phyloP scores from a whole-genome alignment of 306 rosid genomes.

The Cucurbita pepo region DNA sequence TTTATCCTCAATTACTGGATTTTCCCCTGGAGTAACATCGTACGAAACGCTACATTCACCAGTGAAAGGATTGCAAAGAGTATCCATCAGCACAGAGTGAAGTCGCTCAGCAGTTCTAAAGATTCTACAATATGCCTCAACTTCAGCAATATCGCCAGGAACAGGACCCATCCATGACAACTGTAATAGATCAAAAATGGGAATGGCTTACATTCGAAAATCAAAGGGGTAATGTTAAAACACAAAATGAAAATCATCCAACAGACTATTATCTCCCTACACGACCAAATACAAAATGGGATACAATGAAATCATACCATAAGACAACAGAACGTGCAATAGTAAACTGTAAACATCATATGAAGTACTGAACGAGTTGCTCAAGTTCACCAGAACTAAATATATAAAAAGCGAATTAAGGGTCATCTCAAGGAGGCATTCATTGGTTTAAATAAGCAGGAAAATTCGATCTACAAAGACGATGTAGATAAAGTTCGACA shows the following conservation, averaged over 20 bases:
- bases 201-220: slow-evolving; percentile 24
- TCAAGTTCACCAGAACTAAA: neutral
- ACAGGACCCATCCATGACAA: slow-evolving; percentile 65
- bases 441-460: neutral
- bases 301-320: neutral
- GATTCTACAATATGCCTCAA: slow-evolving; percentile 92
- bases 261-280: neutral
- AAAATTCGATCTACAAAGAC: neutral
- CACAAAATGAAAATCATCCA: slow-evolving; percentile 3
- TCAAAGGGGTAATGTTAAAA: slow-evolving; percentile 9
- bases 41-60: slow-evolving; percentile 73
- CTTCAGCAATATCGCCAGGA: slow-evolving; percentile 95
- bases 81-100: slow-evolving; percentile 61
- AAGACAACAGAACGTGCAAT: neutral
- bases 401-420: neutral
- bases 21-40: slow-evolving; percentile 46
- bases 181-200: slow-evolving; percentile 26
- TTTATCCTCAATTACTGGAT: slow-evolving; percentile 61
- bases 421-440: neutral
- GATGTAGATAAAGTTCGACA: neutral
- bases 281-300: neutral
- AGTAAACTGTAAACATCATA: neutral
- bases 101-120: slow-evolving; percentile 61
- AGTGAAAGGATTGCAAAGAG: slow-evolving; percentile 60
- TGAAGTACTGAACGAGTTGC: neutral